Evolutionary conservation across 805 yeast species (phyloP), one percentile per base, ranked within the genome.

Genomic region (Nakazawaea ernobii): DNA sequence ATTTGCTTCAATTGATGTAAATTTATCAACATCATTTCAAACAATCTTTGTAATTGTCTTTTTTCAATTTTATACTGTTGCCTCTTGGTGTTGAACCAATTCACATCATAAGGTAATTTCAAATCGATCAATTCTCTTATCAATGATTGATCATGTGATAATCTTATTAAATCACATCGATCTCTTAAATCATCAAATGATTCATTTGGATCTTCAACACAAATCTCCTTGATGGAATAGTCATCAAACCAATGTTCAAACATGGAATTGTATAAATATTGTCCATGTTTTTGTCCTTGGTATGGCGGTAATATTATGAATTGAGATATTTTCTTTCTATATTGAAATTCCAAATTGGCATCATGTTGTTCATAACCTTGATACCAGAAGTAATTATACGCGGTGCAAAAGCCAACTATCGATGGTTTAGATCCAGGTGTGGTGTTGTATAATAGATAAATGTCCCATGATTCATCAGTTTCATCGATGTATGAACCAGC

Each of bases 201-300:
- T 60, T 90, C 97, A 59, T 85, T 86, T 2, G 98, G 98, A 61
- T 94, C 99, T 61, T 94, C 98, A 4, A 94, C 89, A 0, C 92
- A 88, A 35, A 94, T 74, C 56, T 91, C 95, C 32, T 68, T 65
- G 24, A 90, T 79, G 1, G 58, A 50, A 0, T 61, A 57, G 53
- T 86, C 85, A 0, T 58, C 53, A 3, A 70, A 55, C 86, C 95
- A 89, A 39, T 61, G 52, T 2, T 72, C 67, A 47, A 77, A 71
- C 7, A 94, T 63, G 0, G 73, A 51, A 9, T 70, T 65, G 61
- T 92, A 92, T 28, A 92, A 64, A 14, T 65, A 61, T 4, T 80
- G 75, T 2, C 99, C 99, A 45, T 88, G 80, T 0, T 82, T 79
- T 42, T 73, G 67, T 5, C 82, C 77, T 62, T 92, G 98, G 63